phyloP scores from a whole-genome alignment of 108 stramenopile genomes.

The Mediolabrus comicus region DNA sequence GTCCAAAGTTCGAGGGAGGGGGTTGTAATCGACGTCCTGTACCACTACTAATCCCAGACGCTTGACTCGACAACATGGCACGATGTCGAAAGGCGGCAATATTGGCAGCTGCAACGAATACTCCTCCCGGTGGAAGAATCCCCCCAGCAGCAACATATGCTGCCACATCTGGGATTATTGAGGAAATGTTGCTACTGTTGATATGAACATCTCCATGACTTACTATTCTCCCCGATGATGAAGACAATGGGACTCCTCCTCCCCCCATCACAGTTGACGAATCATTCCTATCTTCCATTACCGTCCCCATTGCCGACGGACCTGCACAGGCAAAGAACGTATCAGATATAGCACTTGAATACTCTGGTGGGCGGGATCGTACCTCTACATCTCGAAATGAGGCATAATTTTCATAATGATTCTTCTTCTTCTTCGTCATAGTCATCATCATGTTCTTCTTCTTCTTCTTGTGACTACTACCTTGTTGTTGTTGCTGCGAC shows the following conservation, averaged over 20 bases:
- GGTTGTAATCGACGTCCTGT: background rate
- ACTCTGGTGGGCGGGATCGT: constrained; percentile 52
- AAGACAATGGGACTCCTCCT: background rate
- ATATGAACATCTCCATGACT: background rate
- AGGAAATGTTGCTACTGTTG: background rate
- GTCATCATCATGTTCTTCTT: background rate
- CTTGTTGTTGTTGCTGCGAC: constrained; percentile 19
- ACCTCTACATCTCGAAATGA: constrained; percentile 54
- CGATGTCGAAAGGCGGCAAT: constrained; percentile 1
- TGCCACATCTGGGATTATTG: constrained; percentile 19
- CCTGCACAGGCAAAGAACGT: constrained; percentile 41
- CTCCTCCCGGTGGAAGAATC: constrained; percentile 13
- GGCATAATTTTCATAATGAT: background rate
- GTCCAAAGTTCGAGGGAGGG: constrained; percentile 10
- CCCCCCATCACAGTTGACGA: background rate
- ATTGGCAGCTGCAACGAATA: background rate
- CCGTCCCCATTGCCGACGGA: constrained; percentile 28
- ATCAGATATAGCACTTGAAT: constrained; percentile 15
- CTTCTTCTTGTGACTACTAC: constrained; percentile 7
- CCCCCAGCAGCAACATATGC: constrained; percentile 33
- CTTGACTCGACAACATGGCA: constrained; percentile 1
- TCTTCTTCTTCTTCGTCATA: background rate
- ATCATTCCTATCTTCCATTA: constrained; percentile 6
- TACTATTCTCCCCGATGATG: background rate
- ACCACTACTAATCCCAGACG: background rate